Base-by-base conservation (phyloP, 306 rosid species). In the Quillaja saponaria region DNA sequence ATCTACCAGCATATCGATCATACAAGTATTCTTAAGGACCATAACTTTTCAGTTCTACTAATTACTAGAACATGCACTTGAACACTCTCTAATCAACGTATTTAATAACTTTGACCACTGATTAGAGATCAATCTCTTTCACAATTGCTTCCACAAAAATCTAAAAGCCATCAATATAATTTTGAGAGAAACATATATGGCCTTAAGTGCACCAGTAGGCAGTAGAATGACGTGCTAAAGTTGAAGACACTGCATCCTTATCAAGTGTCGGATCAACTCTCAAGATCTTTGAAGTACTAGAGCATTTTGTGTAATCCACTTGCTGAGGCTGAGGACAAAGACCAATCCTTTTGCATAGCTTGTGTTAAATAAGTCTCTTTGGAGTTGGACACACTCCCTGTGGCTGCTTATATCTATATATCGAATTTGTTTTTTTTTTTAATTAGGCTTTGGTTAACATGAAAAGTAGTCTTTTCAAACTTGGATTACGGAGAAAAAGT, bases 101-200 rank as follows among this genome's bases (percentile, higher is more conserved):
- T 10, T 57, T 39, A 35, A 10, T n/a, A 10, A 7, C 14, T 25
- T 18, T 12, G 39, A 49, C 57, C 21, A 18, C 7, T 48, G 28
- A 16, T 34, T 40, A 25, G 20, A 52, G 51, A 25, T 34, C 49
- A 20, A 55, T 17, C 28, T 41, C 11, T 9, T 8, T 51, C 18
- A 41, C n/a, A 25, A 39, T 67, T 65, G 74, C 44, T 67, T 63
- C 73, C 61, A 49, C 69, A 54, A 68, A 49, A 70, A 60, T 58
- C 51, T 58, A 49, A 80, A 72, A 69, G 84, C 49, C 69, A 60
- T 48, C 45, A 56, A 25, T 25, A 25, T 25, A 25, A 64, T 76
- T 66, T 70, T 73, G 46, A 51, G 54, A 69, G 71, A 66, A 61
- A 61, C 53, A 75, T 65, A 75, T 65, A 58, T 56, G 83, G 84